Evolutionary conservation across 1,139 yeast genomes (phyloP), one percentile per base, ranked within the genome.

Genomic region (Suhomyces guaymorum): DNA sequence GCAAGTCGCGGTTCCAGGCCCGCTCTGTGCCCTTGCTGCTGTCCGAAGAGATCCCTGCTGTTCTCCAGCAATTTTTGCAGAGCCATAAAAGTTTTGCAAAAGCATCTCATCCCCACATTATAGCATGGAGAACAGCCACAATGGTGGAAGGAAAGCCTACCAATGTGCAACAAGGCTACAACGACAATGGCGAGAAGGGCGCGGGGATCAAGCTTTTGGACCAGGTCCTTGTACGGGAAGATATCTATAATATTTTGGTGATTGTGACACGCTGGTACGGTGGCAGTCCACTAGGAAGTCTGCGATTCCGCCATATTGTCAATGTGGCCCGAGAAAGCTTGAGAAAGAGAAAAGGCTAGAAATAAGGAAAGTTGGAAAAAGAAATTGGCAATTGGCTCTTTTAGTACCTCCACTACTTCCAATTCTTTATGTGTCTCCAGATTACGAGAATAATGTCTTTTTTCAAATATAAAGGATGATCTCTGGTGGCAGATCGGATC

Each of bases 201-300:
- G 81, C 86, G 0, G 90, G 89, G 0, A 52, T 62, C 11, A 59
- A 80, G 36, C 46, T 83, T 11, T 51, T 80, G 19, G 63, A 64
- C 35, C 73, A 75, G 8, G 55, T 78, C 3, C 44, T 83, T 18
- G 75, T 72, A 22, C 56, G 75, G 21, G 54, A 70, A 12, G 58
- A 71, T 25, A 37, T 77, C n/a, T 56, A 65, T 8, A 79, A 81
- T 49, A 70, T 78, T 1, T 48, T 82, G 13, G 71, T 82, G 0
- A 75, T 82, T 11, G 89, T 80, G 1, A 75, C 83, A 0, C 52
- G 92, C 39, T 82, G 90, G 90, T 81, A 80, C 51, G 87, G 86
- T 2, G 89, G 90, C 0, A 68, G 67, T 0, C 82, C 82, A 1
- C 48, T 82, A 26, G 90, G 92, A 0, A 66, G 83, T 4, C 68